Base-by-base conservation (phyloP, 257 asterid species). In the Ocimum tenuiflorum region DNA sequence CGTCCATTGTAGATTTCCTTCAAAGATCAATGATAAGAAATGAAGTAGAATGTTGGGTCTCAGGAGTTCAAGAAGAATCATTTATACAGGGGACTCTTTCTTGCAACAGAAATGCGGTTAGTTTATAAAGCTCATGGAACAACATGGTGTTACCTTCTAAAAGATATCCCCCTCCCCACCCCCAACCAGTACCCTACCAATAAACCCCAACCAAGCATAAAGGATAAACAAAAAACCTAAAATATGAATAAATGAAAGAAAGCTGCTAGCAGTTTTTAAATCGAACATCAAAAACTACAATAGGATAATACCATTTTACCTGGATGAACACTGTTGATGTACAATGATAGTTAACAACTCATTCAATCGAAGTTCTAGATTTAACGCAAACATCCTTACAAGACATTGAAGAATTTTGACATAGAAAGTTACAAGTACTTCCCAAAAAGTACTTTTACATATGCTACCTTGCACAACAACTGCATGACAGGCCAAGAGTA, bases 401-500 rank as follows among this genome's bases (percentile, higher is more conserved):
- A 7, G 33, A 54, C 6, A 36, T 22, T 49, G n/a, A 60, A 65
- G 8, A 51, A 27, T 19, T 51, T 67, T 35, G n/a, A 65, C 11
- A 41, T 14, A 51, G n/a, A 31, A 47, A 76, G 18, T 38, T 52
- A 35, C 48, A 69, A 24, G 42, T 36, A 66, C 69, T 68, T 64
- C 53, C 13, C 15, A 18, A 39, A 43, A 53, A 54, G 41, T 8
- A 20, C 27, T 9, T 15, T 69, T 12, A 10, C 15, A 45, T 55
- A 39, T 54, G 53, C 56, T 18, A 35, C 43, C 58, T 5, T 66
- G 72, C 66, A 61, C 48, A 60, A 67, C 63, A 76, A 47, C 17
- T 66, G 76, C 35, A 58, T 55, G 54, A 61, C 49, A 43, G 19
- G 50, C 50, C 46, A 75, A 60, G 65, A 63, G 68, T 60, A 58